Evolutionary conservation across 2,329 filamentous ascomycete species (phyloP), one percentile per base, ranked within the genome.

Genomic region (Arachnomyces sp.): DNA sequence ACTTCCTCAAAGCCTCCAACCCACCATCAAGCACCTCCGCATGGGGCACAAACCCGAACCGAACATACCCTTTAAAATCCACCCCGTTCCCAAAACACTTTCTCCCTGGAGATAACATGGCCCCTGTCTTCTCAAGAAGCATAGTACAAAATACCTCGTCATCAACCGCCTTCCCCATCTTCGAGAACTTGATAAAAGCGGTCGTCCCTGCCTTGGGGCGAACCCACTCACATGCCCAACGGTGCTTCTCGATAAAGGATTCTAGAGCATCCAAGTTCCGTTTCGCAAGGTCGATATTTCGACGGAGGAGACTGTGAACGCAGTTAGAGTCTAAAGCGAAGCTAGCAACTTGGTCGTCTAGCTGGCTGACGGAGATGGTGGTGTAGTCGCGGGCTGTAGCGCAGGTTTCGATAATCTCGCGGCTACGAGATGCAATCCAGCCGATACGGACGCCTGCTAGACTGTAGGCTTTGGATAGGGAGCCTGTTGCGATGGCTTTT

Each of bases 401-500:
- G 46, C 84, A 71, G 11, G 72, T 67, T 37, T 80, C 73, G 39
- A 90, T 73, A 41, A 93, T 71, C 1, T 66, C 63, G 4, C 58
- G 55, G 58, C 78, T 76, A 17, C 77, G 77, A 11, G 80, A 82
- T 3, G 84, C 85, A 43, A 90, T 72, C 88, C 88, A 95, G 25
- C 88, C 88, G 1, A 89, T 63, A 1, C 87, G 79, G 45, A 93
- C 80, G 2, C 88, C 87, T 1, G 87, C 86, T 3, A 95, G 67
- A 2, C 84, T 79, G 63, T 87, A 95, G 0, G 86, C 84, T 64
- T 94, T 94, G 17, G 84, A 90, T 69, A 93, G 78, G 13, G 84
- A 89, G 11, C 87, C 82, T 0, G 85, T 92, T 9, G 78, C 77
- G 25, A 94, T 71, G 15, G 77, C 74, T 41, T 80, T 82, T 3